phyloP scores from a whole-genome alignment of 192 early-diverging fungal species.

The Helicostylum pulchrum region DNA sequence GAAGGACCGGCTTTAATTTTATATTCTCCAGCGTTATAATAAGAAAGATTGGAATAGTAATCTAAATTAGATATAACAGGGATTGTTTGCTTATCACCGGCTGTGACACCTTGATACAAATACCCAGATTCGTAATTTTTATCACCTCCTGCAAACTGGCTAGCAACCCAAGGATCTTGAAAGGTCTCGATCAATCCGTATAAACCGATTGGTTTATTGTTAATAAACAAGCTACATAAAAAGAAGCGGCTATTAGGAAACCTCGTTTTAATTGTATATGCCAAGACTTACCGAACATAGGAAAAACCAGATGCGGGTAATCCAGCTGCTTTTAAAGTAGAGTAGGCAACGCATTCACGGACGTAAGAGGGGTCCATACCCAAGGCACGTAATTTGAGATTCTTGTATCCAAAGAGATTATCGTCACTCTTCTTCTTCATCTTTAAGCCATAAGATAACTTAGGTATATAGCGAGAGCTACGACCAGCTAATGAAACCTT shows the following conservation, averaged over 20 bases:
- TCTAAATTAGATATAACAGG: constrained; percentile 1
- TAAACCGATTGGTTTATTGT: constrained; percentile 8
- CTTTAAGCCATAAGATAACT: constrained; percentile 9
- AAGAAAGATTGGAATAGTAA: constrained; percentile 5
- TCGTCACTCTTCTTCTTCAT: not conserved
- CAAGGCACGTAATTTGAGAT: constrained; percentile 9
- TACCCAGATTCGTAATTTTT: constrained; percentile 18
- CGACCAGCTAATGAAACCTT: constrained; percentile 3
- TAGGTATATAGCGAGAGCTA: constrained; percentile 15
- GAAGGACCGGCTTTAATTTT: constrained; percentile 2
- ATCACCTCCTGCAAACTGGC: constrained; percentile 26
- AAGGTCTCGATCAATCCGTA: constrained; percentile 31
- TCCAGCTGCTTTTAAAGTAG: not conserved
- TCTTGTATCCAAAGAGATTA: constrained; percentile 4
- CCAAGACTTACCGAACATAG: constrained; percentile 18
- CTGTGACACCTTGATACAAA: constrained; percentile 4
- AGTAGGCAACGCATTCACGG: constrained; percentile 8
- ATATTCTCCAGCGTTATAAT: constrained; percentile 10
- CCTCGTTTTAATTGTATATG: not conserved
- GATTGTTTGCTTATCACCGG: not conserved
- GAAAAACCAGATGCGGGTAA: constrained; percentile 8
- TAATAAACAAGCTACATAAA: constrained; percentile 12
- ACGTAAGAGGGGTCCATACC: constrained; percentile 6
- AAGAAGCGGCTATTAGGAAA: not conserved
- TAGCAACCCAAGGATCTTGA: constrained; percentile 36